A percentile compares a stretch with the other conserved stretches of the same genome.
phyloP scores from a whole-genome alignment of 352 stramenopile genomes.

The Phytopythium mirpurense region DNA sequence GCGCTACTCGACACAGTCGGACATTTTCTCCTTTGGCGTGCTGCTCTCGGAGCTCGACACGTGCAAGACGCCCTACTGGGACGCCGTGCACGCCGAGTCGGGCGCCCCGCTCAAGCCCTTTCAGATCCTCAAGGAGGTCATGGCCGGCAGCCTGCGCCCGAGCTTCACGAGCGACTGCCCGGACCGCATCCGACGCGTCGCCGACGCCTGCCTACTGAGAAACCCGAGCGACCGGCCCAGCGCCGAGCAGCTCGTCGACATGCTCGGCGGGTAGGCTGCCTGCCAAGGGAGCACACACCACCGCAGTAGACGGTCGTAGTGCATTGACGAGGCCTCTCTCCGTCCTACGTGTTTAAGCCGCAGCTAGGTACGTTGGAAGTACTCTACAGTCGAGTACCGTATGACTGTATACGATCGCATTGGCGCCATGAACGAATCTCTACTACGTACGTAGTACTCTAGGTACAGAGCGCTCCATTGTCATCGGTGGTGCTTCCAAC shows the following conservation, averaged over 20 bases:
- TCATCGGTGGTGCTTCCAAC: no score
- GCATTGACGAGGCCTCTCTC: not conserved
- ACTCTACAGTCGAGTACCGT: no score
- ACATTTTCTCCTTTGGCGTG: slow-evolving; percentile 62
- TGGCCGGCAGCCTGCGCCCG: slow-evolving; percentile 32
- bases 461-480: no score
- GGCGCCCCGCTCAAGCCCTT: slow-evolving; percentile 29
- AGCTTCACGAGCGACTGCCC: slow-evolving; percentile 38
- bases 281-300: not conserved
- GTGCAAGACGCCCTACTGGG: slow-evolving; percentile 23
- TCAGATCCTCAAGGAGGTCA: slow-evolving; percentile 38
- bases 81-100: slow-evolving; percentile 6
- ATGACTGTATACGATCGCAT: no score
- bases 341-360: no score
- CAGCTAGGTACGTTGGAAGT: no score
- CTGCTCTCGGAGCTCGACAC: slow-evolving; percentile 46
- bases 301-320: not conserved
- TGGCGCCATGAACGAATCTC: no score
- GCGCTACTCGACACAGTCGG: slow-evolving; percentile 45
- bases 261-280: slow-evolving; percentile 6
- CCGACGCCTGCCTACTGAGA: slow-evolving; percentile 24
- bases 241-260: slow-evolving; percentile 20
- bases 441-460: no score
- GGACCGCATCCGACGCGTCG: slow-evolving; percentile 22
- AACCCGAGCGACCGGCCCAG: slow-evolving; percentile 26